Evolutionary conservation across 1,284 basidiomycete species (phyloP).

Genomic region (Naganishia sp.): DNA sequence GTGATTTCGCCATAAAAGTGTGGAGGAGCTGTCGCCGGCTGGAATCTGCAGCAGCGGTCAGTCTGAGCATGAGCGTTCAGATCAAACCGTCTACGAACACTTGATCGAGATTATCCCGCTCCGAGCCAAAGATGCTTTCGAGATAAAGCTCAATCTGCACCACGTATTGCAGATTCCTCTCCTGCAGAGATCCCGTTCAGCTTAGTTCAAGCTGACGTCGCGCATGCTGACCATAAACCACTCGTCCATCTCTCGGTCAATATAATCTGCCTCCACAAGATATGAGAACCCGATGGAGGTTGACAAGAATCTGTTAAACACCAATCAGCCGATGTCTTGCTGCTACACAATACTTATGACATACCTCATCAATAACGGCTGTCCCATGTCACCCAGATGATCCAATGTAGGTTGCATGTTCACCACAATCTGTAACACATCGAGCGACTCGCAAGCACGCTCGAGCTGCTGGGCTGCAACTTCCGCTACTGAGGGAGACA

Average conservation of each 20-base stretch:
- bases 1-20: slow-evolving; percentile 98
- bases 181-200: slow-evolving; percentile 35
- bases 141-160: slow-evolving; percentile 51
- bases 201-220: background rate
- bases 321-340: no score
- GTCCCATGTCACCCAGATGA: slow-evolving; percentile 89
- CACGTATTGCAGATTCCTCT: slow-evolving; percentile 52
- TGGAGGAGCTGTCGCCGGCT: slow-evolving; percentile 59
- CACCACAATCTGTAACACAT: slow-evolving; percentile 84
- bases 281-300: slow-evolving; percentile 90
- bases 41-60: background rate
- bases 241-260: slow-evolving; percentile 89
- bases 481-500: slow-evolving; percentile 82
- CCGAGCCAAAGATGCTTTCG: slow-evolving; percentile 19
- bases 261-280: slow-evolving; percentile 86
- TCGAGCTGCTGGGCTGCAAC: slow-evolving; percentile 85
- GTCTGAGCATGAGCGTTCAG: background rate
- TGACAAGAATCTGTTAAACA: slow-evolving; percentile 76
- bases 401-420: slow-evolving; percentile 92
- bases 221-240: slow-evolving; percentile 79
- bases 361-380: slow-evolving; percentile 81
- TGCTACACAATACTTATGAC: slow-evolving; percentile 40
- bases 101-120: slow-evolving; percentile 10
- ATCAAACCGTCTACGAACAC: background rate
- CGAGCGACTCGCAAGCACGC: slow-evolving; percentile 81